These are phyloP conservation scores for Fusarium sp. DNA, from an alignment of 2,329 filamentous ascomycete species.

Conservation along the genomic window DNA sequence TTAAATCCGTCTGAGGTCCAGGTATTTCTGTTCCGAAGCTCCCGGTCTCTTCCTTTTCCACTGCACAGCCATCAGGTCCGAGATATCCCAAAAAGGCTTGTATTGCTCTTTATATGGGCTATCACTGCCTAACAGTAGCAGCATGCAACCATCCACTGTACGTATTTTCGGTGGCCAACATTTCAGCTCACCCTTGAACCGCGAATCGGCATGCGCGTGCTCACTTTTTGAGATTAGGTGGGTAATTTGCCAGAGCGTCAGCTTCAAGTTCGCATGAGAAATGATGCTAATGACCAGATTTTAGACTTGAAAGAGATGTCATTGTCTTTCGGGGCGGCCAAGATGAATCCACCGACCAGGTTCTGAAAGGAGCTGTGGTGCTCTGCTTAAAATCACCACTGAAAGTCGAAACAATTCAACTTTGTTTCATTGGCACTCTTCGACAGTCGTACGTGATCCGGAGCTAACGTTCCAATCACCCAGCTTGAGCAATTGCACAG, in stretches of 20 bases:
- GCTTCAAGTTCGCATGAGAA: neutral
- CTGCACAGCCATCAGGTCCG: neutral
- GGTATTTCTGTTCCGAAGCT: neutral
- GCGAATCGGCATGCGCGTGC: slow-evolving; percentile 1
- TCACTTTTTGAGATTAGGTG: slow-evolving; percentile 64
- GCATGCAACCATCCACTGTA: slow-evolving; percentile 8
- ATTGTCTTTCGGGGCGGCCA: slow-evolving; percentile 80
- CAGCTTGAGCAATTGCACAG: neutral
- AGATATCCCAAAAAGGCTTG: neutral
- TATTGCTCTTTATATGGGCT: neutral
- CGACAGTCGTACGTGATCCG: slow-evolving; percentile 66
- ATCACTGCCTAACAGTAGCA: neutral
- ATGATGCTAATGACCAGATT: neutral
- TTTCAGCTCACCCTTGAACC: neutral
- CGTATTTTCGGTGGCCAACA: neutral
- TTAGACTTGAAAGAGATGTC: slow-evolving; percentile 79
- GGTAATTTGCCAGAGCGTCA: slow-evolving; percentile 23
- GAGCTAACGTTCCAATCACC: neutral
- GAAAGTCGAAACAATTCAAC: slow-evolving; percentile 75
- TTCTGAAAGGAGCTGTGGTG: slow-evolving; percentile 77
- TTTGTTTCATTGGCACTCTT: slow-evolving; percentile 75
- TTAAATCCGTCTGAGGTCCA: neutral
- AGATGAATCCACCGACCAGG: slow-evolving; percentile 77
- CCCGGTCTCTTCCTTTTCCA: neutral
- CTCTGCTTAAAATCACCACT: slow-evolving; percentile 76